These are phyloP conservation scores for Fusarium marasasianum DNA, from an alignment of 2,329 filamentous ascomycete genomes.

Conservation along the genomic window DNA sequence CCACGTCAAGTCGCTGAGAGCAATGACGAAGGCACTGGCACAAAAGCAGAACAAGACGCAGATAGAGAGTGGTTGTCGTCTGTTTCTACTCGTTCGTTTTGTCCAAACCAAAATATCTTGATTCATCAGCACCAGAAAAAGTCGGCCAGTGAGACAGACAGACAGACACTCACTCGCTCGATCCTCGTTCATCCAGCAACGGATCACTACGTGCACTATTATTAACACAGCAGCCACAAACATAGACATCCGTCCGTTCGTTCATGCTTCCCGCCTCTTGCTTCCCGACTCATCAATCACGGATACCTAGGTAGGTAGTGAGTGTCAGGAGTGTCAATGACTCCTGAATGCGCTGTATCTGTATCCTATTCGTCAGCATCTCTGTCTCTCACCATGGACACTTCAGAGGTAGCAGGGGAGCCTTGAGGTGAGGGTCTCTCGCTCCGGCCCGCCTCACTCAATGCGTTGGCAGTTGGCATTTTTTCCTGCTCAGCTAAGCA, in stretches of 20 bases:
- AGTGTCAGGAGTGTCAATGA: neutral
- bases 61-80: constrained; percentile 10
- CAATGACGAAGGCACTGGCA: constrained; percentile 33
- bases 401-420: constrained; percentile 28
- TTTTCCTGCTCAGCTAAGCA: constrained; percentile 18
- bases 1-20: constrained; percentile 29
- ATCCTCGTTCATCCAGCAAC: constrained; percentile 33
- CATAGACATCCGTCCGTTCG: constrained; percentile 3
- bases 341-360: constrained; percentile 6
- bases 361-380: constrained; percentile 27
- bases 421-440: constrained; percentile 23
- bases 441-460: constrained; percentile 30
- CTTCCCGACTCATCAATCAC: neutral
- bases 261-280: neutral
- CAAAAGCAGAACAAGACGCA: constrained; percentile 32
- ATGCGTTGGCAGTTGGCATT: constrained; percentile 11
- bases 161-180: neutral
- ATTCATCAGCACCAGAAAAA: constrained; percentile 24
- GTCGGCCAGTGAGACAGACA: constrained; percentile 1
- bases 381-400: constrained; percentile 2
- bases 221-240: constrained; percentile 24
- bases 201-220: neutral
- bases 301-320: neutral
- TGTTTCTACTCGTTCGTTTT: constrained; percentile 17
- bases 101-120: constrained; percentile 7